A percentile compares a stretch with the other conserved stretches of the same genome.
phyloP scores from a whole-genome alignment of 2,329 filamentous ascomycete species.

The Cordyceps cateniannulata region DNA sequence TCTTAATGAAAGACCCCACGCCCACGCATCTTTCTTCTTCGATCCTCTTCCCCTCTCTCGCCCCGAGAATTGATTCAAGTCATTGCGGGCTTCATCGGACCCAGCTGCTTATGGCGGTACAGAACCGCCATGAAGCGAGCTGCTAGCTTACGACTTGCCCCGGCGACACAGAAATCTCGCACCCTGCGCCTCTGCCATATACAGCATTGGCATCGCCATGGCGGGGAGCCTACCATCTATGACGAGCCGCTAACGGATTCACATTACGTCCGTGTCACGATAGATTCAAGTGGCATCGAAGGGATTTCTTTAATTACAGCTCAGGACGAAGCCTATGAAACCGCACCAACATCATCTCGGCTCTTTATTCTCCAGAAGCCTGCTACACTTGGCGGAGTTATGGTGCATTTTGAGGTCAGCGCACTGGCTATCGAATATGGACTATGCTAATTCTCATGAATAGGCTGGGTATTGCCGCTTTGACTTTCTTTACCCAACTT shows the following conservation, averaged over 20 bases:
- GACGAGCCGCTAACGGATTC: neutral
- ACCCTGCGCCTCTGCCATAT: slow-evolving; percentile 1
- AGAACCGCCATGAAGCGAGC: neutral
- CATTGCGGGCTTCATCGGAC: neutral
- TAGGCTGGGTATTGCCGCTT: slow-evolving; percentile 1
- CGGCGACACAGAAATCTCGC: neutral
- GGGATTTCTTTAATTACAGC: neutral
- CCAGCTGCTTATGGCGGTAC: neutral
- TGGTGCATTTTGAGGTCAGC: neutral
- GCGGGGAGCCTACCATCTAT: neutral
- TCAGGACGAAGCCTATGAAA: neutral
- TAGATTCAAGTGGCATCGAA: slow-evolving; percentile 1
- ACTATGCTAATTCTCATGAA: neutral
- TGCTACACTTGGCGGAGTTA: neutral
- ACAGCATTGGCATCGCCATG: neutral
- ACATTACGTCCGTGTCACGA: neutral
- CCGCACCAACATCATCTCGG: neutral
- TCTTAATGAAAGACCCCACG: neutral
- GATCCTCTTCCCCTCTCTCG: neutral
- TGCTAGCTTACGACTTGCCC: neutral
- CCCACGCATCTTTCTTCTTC: neutral
- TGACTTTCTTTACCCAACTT: neutral
- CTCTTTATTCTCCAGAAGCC: slow-evolving; percentile 2
- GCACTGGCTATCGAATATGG: neutral
- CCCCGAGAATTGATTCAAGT: neutral